Percentiles rank a stretch among this genome's conserved stretches.
Evolutionary conservation across 345 rosid species (phyloP).

Genomic region (Populus ilicifolia): DNA sequence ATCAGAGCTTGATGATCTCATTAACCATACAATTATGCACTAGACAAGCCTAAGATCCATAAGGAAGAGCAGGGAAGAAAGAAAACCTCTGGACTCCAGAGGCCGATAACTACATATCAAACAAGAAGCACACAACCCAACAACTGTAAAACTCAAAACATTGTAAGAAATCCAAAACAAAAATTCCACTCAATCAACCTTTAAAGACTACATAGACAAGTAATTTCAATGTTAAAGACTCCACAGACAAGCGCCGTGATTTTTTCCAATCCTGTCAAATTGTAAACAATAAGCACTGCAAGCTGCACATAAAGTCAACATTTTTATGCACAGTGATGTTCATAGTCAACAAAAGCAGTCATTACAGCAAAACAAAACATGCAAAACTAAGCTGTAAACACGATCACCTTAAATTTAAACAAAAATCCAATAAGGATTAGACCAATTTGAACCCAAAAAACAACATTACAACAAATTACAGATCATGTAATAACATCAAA

Average conservation of each 20-base stretch:
- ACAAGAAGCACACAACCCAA: neutral
- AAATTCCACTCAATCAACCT: neutral
- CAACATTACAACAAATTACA: neutral
- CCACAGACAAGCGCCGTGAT: neutral
- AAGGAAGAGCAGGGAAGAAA: neutral
- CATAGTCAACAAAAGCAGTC: neutral
- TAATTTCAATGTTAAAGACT: neutral
- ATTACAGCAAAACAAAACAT: neutral
- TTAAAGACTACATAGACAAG: neutral
- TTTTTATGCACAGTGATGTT: neutral
- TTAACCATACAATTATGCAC: neutral
- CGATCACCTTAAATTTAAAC: neutral
- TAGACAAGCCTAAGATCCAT: neutral
- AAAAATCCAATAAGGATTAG: neutral
- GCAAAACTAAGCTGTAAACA: constrained; percentile 1
- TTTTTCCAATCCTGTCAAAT: neutral
- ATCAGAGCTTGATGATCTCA: neutral
- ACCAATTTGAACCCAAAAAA: neutral
- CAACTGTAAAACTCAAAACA: neutral
- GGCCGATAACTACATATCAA: neutral
- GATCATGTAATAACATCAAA: neutral
- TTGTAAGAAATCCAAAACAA: neutral
- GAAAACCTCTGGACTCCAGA: neutral
- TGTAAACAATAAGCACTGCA: neutral
- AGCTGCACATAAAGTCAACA: neutral